Evolutionary conservation across 2,329 filamentous ascomycete genomes (phyloP).

Genomic region (Teratosphaeria nubilosa): DNA sequence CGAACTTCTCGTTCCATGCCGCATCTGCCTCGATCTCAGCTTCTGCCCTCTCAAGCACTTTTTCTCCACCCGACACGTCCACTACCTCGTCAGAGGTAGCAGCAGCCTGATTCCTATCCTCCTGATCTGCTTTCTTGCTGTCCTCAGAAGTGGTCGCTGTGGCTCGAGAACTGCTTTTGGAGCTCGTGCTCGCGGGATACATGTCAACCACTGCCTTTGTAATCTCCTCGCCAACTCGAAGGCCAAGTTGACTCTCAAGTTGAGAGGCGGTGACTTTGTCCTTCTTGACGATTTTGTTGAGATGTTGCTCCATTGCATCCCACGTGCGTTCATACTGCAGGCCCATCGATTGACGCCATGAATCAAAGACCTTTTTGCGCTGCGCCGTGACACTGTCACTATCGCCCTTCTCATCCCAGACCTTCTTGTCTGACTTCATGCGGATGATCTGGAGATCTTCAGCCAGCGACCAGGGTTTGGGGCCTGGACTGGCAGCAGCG

Average conservation of each 20-base stretch:
- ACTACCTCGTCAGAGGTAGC: neutral
- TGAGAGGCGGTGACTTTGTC: neutral
- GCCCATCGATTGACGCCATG: neutral
- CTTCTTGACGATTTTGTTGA: neutral
- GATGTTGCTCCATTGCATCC: neutral
- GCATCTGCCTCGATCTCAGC: neutral
- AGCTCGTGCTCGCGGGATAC: neutral
- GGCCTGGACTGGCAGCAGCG: neutral
- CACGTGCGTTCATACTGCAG: neutral
- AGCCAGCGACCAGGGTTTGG: neutral
- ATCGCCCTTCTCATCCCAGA: neutral
- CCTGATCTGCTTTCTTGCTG: neutral
- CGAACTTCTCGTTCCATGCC: neutral
- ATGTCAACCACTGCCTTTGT: neutral
- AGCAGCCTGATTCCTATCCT: neutral
- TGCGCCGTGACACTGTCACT: neutral
- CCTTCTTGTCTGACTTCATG: neutral
- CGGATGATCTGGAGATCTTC: neutral
- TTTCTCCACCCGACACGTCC: neutral
- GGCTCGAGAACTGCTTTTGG: neutral
- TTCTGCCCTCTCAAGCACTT: neutral
- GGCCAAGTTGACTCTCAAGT: neutral
- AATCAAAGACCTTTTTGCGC: neutral
- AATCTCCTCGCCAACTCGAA: neutral
- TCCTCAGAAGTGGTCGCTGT: neutral